Evolutionary conservation across 2,329 filamentous ascomycete species (phyloP).

Genomic region (Tolypocladium pustulatum): DNA sequence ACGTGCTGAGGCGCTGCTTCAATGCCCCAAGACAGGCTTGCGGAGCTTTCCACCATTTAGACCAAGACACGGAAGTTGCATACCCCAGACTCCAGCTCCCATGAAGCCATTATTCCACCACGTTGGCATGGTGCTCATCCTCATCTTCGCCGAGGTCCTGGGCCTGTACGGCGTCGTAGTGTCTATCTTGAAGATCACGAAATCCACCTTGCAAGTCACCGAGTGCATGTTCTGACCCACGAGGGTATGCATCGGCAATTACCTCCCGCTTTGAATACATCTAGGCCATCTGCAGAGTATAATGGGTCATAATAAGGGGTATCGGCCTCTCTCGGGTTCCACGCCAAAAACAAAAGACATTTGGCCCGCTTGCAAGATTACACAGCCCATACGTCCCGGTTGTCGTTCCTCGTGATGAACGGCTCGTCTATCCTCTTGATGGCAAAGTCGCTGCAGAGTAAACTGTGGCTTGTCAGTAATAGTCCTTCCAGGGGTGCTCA

Average conservation of each 20-base stretch:
- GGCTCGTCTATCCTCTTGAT: slow-evolving; percentile 93
- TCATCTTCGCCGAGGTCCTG: slow-evolving; percentile 36
- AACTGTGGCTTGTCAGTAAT: slow-evolving; percentile 38
- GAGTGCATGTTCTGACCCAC: slow-evolving; percentile 22
- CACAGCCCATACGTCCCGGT: slow-evolving; percentile 70
- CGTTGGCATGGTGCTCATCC: slow-evolving; percentile 35
- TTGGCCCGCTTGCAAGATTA: slow-evolving; percentile 17
- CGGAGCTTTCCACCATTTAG: no score
- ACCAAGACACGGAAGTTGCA: no score
- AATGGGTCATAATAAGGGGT: background rate
- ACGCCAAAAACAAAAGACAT: background rate
- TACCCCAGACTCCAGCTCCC: no score
- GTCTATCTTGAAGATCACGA: slow-evolving; percentile 36
- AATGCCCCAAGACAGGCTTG: no score
- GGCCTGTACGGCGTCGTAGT: slow-evolving; percentile 37
- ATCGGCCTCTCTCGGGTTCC: background rate
- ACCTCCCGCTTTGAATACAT: background rate
- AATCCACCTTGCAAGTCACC: slow-evolving; percentile 25
- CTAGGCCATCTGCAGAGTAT: background rate
- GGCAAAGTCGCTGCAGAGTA: slow-evolving; percentile 87
- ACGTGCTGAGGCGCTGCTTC: no score
- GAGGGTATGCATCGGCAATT: background rate
- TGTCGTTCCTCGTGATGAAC: slow-evolving; percentile 66
- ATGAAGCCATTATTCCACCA: no score
- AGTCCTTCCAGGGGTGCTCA: background rate